Evolutionary conservation across 1,284 basidiomycete species (phyloP), one percentile per base, ranked within the genome.

Genomic region (Leucoagaricus sp.): DNA sequence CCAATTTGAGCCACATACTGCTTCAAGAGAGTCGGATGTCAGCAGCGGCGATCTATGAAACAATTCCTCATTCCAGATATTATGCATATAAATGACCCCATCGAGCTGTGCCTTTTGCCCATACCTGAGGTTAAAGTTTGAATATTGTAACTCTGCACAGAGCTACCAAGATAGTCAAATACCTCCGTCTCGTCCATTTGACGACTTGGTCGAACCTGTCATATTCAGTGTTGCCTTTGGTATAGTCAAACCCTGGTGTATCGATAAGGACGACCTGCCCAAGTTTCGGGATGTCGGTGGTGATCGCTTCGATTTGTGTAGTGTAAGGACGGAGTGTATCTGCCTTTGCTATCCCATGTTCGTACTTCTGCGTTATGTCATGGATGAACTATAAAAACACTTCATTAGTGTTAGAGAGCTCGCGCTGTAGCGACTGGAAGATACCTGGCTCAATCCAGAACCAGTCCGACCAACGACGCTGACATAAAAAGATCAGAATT

Each of bases 81-180:
- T 54, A 26, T 54, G 53, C 44, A 54, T 54, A 12, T 54, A 54
- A 12, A 54, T 47, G 19, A 54, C 45, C 5, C 53, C 53, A 36
- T 54, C 44, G 13, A 54, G 44, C 26, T 13, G 23, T 15, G 26
- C 26, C 8, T 26, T 38, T 15, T 9, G 25, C 1, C 53, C 53
- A 23, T 54, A 54, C 19, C 53, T 54, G 15, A 28, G 17, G 19
- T 26, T 23, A 29, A 21, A 15, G 8, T 34, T 17, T 33, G 1
- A 13, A 2, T 21, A 3, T 5, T 17, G 33, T 23, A 42, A 7
- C 15, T 21, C 17, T 13, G 13, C 21, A 10, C 34, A 23, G 38
- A 17, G 26, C 8, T n/a, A 17, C 29, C 3, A 8, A 25, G 15
- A n/a, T n/a, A n/a, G n/a, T n/a, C 19, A 45, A 41, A 21, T 4